Evolutionary conservation across 345 rosid genomes (phyloP).

Genomic region (Gossypium arboreum): DNA sequence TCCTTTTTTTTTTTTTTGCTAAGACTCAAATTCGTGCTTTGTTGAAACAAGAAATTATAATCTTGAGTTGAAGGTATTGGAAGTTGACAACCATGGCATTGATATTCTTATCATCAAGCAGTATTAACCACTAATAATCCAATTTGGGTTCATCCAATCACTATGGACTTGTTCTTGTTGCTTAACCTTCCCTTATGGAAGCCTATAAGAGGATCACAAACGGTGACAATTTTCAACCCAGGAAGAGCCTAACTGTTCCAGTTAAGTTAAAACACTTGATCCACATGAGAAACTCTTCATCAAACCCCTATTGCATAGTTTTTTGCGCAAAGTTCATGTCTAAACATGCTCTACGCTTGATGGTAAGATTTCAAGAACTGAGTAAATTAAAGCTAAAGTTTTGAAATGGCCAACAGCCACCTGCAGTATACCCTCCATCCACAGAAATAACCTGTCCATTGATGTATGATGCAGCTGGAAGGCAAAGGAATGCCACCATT

Average conservation of each 20-base stretch:
- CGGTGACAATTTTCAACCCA: background rate
- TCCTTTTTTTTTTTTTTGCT: background rate
- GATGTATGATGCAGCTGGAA: constrained; percentile 51
- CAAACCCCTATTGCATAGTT: background rate
- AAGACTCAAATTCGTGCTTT: background rate
- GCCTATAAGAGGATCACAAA: background rate
- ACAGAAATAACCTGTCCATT: constrained; percentile 40
- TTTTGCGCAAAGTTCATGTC: background rate
- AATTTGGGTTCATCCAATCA: too few species aligned
- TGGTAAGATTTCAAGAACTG: background rate
- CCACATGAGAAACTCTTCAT: background rate
- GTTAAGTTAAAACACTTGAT: background rate
- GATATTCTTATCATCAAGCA: too few species aligned
- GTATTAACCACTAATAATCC: too few species aligned
- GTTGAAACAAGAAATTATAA: background rate
- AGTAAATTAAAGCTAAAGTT: background rate
- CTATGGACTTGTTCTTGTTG: too few species aligned
- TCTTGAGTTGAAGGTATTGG: background rate
- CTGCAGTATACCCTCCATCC: constrained; percentile 44
- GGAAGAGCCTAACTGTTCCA: background rate
- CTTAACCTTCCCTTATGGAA: too few species aligned
- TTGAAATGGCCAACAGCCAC: constrained; percentile 27
- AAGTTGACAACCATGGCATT: background rate
- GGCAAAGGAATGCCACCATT: constrained; percentile 43
- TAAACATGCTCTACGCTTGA: background rate